Evolutionary conservation across 768 basidiomycete species (phyloP).

Genomic region (Mycena epipterygia): DNA sequence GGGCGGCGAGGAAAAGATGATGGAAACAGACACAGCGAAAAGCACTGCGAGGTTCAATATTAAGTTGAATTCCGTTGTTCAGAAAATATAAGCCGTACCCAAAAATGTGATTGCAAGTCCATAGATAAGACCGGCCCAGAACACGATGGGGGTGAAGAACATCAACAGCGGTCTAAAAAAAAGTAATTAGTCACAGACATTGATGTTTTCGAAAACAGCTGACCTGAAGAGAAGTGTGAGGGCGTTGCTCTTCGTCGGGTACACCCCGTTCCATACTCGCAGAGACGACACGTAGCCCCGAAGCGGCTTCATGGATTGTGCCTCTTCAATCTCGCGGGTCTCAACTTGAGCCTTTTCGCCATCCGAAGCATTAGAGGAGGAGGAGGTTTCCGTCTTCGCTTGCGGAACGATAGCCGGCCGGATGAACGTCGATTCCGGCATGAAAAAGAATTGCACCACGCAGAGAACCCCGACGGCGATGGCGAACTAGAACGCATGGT

Average conservation of each 20-base stretch:
- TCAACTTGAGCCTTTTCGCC: constrained; percentile 15
- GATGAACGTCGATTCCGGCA: constrained; percentile 29
- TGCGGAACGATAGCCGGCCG: constrained; percentile 9
- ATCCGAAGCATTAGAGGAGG: neutral
- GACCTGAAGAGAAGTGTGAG: constrained; percentile 23
- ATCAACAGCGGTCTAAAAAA: constrained; percentile 12
- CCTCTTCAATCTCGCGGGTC: neutral
- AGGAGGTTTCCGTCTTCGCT: neutral
- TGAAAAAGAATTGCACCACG: constrained; percentile 21
- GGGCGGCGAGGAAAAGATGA: constrained; percentile 23
- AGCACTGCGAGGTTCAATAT: constrained; percentile 3
- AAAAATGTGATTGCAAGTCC: neutral
- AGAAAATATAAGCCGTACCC: neutral
- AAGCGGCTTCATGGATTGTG: neutral
- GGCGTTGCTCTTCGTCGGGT: constrained; percentile 8
- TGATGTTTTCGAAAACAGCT: neutral
- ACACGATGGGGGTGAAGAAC: constrained; percentile 29
- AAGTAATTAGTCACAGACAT: neutral
- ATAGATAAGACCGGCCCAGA: constrained; percentile 20
- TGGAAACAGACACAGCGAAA: constrained; percentile 27
- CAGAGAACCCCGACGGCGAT: constrained; percentile 25
- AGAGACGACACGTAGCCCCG: constrained; percentile 18
- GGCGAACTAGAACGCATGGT: constrained; percentile 4
- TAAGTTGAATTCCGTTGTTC: neutral
- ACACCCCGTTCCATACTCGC: constrained; percentile 17